Base-by-base conservation (phyloP, 257 asterid genomes). In the Penstemon davidsonii region DNA sequence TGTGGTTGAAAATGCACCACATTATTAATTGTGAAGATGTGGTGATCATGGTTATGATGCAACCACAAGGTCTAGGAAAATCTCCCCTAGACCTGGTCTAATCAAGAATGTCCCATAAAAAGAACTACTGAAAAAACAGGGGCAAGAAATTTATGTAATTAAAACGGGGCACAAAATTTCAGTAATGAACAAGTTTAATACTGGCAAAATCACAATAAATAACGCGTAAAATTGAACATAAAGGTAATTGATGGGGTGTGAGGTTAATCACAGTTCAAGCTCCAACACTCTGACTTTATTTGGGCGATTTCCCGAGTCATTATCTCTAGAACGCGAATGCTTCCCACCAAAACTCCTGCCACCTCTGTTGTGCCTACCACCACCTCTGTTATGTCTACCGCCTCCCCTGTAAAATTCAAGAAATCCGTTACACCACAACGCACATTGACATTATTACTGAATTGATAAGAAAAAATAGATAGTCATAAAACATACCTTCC, bases 241-340 rank as follows among this genome's bases (percentile, higher is more conserved):
- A 41, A 3, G 33, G 33, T 43, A 50, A 55, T 46, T 3, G 56
- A 15, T 19, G 36, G 8, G 5, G 52, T 15, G 36, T 8, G 51
- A 39, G 41, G 60, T 55, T 25, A 3, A 45, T 15, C 40, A 51
- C 36, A 1, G 18, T 69, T 47, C 68, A 74, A 64, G 84, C 82
- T 72, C 76, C 73, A 68, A 80, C 88, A 76, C 87, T 89, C 80
- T 78, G 96, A 71, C 71, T 72, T 89, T 89, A 67, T 79, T 83
- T 4, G 88, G 83, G 64, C 88, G 91, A 49, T 56, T 65, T 19
- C 73, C 71, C 0, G 82, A 62, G 59, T 87, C 80, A n/a, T 78
- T 75, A 0, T 82, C 98, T 25, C 96, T 78, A 5, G 89, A 81
- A 0, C 98, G 96, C 6, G 84, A 78, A 75, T 86, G 81, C 83